Evolutionary conservation across 495 filamentous ascomycete genomes (phyloP).

Genomic region (Trichoderma virens): DNA sequence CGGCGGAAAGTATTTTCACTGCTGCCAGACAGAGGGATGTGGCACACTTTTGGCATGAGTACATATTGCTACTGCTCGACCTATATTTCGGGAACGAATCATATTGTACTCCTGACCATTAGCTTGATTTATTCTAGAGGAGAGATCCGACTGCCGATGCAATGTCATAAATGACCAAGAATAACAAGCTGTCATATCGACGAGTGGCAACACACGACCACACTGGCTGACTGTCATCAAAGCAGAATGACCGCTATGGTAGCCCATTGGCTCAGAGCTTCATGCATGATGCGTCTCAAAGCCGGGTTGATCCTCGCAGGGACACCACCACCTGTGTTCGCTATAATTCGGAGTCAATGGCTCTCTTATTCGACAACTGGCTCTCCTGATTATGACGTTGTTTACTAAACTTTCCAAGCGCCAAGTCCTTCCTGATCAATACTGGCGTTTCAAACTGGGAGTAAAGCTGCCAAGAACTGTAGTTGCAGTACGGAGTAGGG

Average conservation of each 20-base stretch:
- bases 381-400: not conserved
- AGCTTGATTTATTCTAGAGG: not conserved
- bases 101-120: not conserved
- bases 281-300: not conserved
- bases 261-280: not conserved
- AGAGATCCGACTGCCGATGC: not conserved
- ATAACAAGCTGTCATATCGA: not conserved
- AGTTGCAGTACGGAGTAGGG: no score
- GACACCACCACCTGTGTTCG: no score
- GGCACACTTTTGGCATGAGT: not conserved
- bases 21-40: no score
- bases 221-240: not conserved
- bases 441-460: not conserved
- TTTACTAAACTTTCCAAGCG: not conserved
- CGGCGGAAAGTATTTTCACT: no score
- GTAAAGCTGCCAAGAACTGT: not conserved
- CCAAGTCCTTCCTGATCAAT: not conserved
- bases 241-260: not conserved
- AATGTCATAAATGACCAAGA: not conserved
- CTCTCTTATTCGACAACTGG: not conserved
- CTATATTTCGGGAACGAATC: not conserved
- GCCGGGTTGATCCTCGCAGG: not conserved
- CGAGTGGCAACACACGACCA: not conserved
- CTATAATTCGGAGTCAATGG: not conserved
- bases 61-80: not conserved